These are phyloP conservation scores for Paracamarosporium sp. DNA, from an alignment of 2,329 filamentous ascomycete species.

Conservation along the genomic window DNA sequence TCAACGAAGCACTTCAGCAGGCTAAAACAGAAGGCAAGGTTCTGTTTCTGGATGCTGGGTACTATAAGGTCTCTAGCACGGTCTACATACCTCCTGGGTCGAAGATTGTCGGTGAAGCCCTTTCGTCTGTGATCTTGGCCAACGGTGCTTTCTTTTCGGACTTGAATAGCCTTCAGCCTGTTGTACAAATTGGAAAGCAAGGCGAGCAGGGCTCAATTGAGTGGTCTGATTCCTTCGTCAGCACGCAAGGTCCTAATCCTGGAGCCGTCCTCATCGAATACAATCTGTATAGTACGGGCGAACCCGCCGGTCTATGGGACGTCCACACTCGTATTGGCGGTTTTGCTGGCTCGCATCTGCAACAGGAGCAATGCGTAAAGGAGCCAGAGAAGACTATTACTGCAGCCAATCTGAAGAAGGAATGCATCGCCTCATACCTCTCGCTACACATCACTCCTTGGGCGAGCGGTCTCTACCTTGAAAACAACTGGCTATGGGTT, in stretches of 20 bases:
- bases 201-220: slow-evolving; percentile 72
- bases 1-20: slow-evolving; percentile 75
- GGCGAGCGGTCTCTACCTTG: slow-evolving; percentile 72
- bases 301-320: slow-evolving; percentile 81
- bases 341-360: slow-evolving; percentile 76
- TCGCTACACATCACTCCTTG: slow-evolving; percentile 57
- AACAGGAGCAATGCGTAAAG: slow-evolving; percentile 79
- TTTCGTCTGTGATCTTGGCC: slow-evolving; percentile 83
- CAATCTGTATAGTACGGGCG: slow-evolving; percentile 66
- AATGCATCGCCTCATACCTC: slow-evolving; percentile 75
- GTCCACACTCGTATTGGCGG: slow-evolving; percentile 86
- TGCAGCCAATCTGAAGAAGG: slow-evolving; percentile 57
- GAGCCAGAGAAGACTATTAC: slow-evolving; percentile 66
- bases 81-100: slow-evolving; percentile 70
- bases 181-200: slow-evolving; percentile 70
- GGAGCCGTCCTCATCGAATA: slow-evolving; percentile 77
- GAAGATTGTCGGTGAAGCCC: slow-evolving; percentile 83
- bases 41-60: slow-evolving; percentile 65
- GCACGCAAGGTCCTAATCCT: slow-evolving; percentile 69
- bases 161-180: slow-evolving; percentile 65
- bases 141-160: slow-evolving; percentile 60
- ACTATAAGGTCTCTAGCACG: slow-evolving; percentile 62
- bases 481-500: slow-evolving; percentile 93
- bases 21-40: slow-evolving; percentile 61
- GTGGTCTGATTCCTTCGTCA: slow-evolving; percentile 74